Evolutionary conservation across 2,329 filamentous ascomycete species (phyloP).

Genomic region (Achaetomium macrosporum): DNA sequence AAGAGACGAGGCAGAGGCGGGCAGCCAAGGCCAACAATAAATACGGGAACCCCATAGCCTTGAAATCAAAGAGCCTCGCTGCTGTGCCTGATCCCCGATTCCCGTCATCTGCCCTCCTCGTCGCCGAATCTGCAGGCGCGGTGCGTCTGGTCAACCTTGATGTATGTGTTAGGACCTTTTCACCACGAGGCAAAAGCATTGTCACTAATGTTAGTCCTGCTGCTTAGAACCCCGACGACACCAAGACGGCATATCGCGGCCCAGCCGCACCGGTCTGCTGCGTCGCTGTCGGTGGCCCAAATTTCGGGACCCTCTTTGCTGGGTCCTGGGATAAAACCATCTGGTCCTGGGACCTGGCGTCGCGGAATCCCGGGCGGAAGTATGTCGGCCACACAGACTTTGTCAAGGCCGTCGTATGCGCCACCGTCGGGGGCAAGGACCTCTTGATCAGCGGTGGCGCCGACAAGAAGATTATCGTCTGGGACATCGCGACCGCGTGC

Average conservation of each 20-base stretch:
- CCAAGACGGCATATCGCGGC: slow-evolving; percentile 56
- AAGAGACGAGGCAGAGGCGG: slow-evolving; percentile 51
- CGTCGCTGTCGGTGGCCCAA: slow-evolving; percentile 58
- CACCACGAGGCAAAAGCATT: not conserved
- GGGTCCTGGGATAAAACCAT: slow-evolving; percentile 93
- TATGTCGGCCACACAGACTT: slow-evolving; percentile 84
- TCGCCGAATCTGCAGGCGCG: slow-evolving; percentile 82
- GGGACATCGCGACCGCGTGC: slow-evolving; percentile 65
- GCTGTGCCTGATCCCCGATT: slow-evolving; percentile 61
- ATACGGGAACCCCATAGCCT: slow-evolving; percentile 70
- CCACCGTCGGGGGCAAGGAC: slow-evolving; percentile 54
- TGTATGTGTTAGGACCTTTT: slow-evolving; percentile 41
- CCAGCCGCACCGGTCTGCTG: slow-evolving; percentile 76
- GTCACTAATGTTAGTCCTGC: not conserved
- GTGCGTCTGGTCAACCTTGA: slow-evolving; percentile 69
- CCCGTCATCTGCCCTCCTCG: slow-evolving; percentile 55
- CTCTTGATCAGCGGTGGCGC: slow-evolving; percentile 68
- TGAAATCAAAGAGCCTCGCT: slow-evolving; percentile 83
- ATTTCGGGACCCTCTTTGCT: slow-evolving; percentile 61
- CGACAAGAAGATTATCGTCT: slow-evolving; percentile 77
- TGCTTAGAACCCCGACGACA: slow-evolving; percentile 34
- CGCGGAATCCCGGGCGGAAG: slow-evolving; percentile 47
- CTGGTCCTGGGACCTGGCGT: slow-evolving; percentile 72
- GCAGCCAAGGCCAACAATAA: slow-evolving; percentile 68
- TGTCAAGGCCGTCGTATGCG: slow-evolving; percentile 70